Percentiles rank a stretch among this genome's conserved stretches.
These are phyloP conservation scores for Amphichorda felina DNA, from an alignment of 2,329 filamentous ascomycete genomes.

Conservation along the genomic window DNA sequence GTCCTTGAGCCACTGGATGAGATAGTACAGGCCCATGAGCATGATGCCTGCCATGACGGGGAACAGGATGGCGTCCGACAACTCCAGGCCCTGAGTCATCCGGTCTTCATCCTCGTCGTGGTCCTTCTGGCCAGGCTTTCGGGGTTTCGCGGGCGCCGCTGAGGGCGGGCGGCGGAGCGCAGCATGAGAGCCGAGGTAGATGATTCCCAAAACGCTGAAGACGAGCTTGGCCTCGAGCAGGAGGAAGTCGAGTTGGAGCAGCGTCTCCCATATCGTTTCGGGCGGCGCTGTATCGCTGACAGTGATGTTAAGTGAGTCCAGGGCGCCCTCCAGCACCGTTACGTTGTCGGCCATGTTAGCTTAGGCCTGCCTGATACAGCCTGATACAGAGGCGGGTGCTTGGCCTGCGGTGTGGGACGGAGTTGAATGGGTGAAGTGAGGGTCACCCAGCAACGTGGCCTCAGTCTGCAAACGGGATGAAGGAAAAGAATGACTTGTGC, in stretches of 20 bases:
- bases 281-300: slow-evolving; percentile 9
- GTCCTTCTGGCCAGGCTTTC: neutral
- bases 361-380: no score
- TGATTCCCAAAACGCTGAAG: slow-evolving; percentile 64
- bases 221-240: slow-evolving; percentile 35
- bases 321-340: neutral
- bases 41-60: slow-evolving; percentile 65
- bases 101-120: slow-evolving; percentile 31
- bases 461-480: neutral
- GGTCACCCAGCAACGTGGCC: neutral
- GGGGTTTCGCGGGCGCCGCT: slow-evolving; percentile 47
- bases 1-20: slow-evolving; percentile 83
- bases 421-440: no score
- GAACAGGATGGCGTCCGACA: slow-evolving; percentile 74
- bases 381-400: no score
- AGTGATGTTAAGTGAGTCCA: slow-evolving; percentile 9
- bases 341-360: neutral
- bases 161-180: slow-evolving; percentile 75
- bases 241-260: slow-evolving; percentile 27
- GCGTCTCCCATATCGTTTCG: slow-evolving; percentile 17
- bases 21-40: slow-evolving; percentile 68
- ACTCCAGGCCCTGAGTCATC: slow-evolving; percentile 39
- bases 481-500: no score
- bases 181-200: slow-evolving; percentile 77
- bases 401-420: no score